Conservation (phyloP, 345 rosid genomes). For the Eucalyptus rudis region DNA sequence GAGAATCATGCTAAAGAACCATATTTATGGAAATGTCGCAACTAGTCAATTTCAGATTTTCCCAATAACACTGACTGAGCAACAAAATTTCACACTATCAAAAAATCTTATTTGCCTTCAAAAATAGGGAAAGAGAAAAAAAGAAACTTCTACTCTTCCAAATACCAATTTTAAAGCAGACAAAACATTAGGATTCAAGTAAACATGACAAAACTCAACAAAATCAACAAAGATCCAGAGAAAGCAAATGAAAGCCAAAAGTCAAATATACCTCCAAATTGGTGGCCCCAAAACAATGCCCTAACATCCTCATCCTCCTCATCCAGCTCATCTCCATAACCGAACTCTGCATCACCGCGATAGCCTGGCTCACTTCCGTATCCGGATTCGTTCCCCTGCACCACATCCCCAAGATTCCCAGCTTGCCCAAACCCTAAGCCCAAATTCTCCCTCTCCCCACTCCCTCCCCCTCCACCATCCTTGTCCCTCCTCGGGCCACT, state of each 20-base stretch:
- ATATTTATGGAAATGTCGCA: background rate
- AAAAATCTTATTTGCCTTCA: background rate
- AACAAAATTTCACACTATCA: background rate
- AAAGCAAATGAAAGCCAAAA: background rate
- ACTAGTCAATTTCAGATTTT: background rate
- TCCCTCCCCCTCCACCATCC: constrained; percentile 27
- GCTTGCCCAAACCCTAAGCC: constrained; percentile 27
- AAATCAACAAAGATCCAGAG: background rate
- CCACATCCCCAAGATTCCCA: constrained; percentile 34
- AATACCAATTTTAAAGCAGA: background rate
- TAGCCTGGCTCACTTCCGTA: constrained; percentile 97
- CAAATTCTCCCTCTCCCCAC: constrained; percentile 34
- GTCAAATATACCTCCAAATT: constrained; percentile 35
- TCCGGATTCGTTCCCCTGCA: constrained; percentile 73
- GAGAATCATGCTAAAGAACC: background rate
- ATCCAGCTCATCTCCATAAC: constrained; percentile 86
- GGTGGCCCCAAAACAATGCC: constrained; percentile 72
- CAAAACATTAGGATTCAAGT: background rate
- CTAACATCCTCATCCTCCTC: constrained; percentile 89
- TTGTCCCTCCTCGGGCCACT: constrained; percentile 33
- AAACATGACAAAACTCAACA: background rate
- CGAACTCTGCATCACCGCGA: constrained; percentile 93
- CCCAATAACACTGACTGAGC: background rate
- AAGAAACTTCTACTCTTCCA: background rate
- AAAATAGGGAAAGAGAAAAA: background rate